phyloP scores from a whole-genome alignment of 495 filamentous ascomycete species.

The Platismatia glauca region DNA sequence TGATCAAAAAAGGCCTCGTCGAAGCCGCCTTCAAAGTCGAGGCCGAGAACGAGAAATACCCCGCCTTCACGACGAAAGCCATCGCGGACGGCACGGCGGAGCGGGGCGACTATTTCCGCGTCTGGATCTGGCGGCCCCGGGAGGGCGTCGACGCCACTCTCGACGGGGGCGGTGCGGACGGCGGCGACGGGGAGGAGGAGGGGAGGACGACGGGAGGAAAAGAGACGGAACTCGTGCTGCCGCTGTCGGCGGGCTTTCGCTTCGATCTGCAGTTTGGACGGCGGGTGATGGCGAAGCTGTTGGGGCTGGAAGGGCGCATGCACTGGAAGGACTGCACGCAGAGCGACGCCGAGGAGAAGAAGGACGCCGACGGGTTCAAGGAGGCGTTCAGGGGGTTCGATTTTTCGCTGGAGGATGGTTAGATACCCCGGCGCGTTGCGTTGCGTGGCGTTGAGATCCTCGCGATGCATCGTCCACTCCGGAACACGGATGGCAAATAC shows the following conservation, averaged over 20 bases:
- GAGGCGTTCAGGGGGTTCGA: slow-evolving; percentile 79
- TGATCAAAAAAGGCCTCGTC: slow-evolving; percentile 59
- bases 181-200: slow-evolving; percentile 22
- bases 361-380: slow-evolving; percentile 74
- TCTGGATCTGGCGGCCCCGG: slow-evolving; percentile 62
- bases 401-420: slow-evolving; percentile 47
- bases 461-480: not conserved
- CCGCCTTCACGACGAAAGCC: slow-evolving; percentile 35
- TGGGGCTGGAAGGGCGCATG: slow-evolving; percentile 62
- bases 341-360: slow-evolving; percentile 63
- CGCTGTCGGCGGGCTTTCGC: slow-evolving; percentile 41
- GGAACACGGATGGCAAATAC: not conserved
- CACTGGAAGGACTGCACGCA: slow-evolving; percentile 80
- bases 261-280: slow-evolving; percentile 64
- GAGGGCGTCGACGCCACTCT: slow-evolving; percentile 22
- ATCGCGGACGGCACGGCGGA: slow-evolving; percentile 39
- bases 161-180: slow-evolving; percentile 30
- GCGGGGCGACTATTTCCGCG: slow-evolving; percentile 69
- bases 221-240: slow-evolving; percentile 44
- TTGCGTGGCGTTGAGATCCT: not conserved
- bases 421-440: too few relatives aligned
- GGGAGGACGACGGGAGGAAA: slow-evolving; percentile 22
- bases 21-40: slow-evolving; percentile 78
- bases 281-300: slow-evolving; percentile 76
- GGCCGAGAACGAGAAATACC: slow-evolving; percentile 67